Percentiles rank a stretch among this genome's conserved stretches.
Conservation (phyloP, 306 rosid species). For the Cyamopsis tetragonoloba region DNA sequence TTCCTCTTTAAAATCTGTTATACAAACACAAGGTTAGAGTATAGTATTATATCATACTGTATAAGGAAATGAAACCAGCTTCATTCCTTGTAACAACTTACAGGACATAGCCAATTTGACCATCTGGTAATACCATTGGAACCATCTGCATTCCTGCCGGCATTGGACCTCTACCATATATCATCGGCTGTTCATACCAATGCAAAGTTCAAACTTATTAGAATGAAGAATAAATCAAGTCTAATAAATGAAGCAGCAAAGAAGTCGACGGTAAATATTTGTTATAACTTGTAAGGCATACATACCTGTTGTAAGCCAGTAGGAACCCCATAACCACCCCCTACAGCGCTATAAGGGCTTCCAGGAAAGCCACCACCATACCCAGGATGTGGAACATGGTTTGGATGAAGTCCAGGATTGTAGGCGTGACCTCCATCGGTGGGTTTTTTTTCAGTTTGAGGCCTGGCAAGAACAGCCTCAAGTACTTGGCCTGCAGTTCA, state of each 20-base stretch:
- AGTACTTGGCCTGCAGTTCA: conserved; percentile 72
- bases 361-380: conserved; percentile 77
- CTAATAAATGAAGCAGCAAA: conserved; percentile 5
- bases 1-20: too few relatives aligned
- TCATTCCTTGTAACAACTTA: conserved; percentile 36
- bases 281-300: conserved; percentile 39
- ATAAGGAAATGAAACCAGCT: neutral
- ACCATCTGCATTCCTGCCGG: conserved; percentile 99
- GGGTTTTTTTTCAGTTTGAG: conserved; percentile 81
- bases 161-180: conserved; percentile 99
- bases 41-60: neutral
- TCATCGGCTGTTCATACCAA: conserved; percentile 72
- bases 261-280: conserved; percentile 2
- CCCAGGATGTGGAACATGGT: conserved; percentile 66
- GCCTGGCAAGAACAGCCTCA: conserved; percentile 97
- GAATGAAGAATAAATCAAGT: conserved; percentile 1
- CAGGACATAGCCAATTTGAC: conserved; percentile 96
- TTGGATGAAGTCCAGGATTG: conserved; percentile 55
- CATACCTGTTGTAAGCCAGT: conserved; percentile 78
- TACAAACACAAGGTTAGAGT: too few relatives aligned
- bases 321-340: conserved; percentile 68
- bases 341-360: conserved; percentile 65
- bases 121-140: conserved; percentile 96
- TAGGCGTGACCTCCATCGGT: conserved; percentile 65
- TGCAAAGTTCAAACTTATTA: conserved; percentile 23